A percentile compares a stretch with the other conserved stretches of the same genome.
These are phyloP conservation scores for Neurospora cerealis DNA, from an alignment of 495 filamentous ascomycete genomes.

Conservation along the genomic window DNA sequence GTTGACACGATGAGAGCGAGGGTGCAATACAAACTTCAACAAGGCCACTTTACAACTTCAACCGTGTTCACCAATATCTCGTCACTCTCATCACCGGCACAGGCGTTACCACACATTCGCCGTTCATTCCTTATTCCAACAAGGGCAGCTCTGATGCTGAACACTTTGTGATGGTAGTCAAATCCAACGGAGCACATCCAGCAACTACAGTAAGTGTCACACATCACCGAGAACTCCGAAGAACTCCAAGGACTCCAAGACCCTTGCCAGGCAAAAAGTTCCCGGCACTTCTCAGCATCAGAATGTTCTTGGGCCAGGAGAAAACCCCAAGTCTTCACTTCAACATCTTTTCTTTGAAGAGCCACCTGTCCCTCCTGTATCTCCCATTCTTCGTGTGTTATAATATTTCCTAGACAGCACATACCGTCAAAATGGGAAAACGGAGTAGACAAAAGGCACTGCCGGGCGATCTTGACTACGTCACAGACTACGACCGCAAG, in stretches of 20 bases:
- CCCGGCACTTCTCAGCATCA: not conserved
- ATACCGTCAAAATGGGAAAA: not conserved
- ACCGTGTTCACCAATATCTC: not conserved
- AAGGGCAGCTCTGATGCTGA: not conserved
- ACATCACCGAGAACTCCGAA: not conserved
- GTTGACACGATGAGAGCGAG: not conserved
- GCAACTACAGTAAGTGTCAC: not conserved
- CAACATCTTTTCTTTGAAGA: not conserved
- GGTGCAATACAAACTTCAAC: not conserved
- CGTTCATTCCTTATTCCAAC: not conserved
- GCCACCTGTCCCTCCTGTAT: not conserved
- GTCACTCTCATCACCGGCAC: not conserved
- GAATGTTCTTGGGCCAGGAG: not conserved
- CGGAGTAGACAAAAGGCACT: not conserved
- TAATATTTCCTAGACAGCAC: not conserved
- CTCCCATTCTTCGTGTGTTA: not conserved
- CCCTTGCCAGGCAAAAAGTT: not conserved
- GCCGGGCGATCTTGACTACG: not conserved
- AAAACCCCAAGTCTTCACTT: not conserved
- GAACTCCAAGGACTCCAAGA: not conserved
- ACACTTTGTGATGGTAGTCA: not conserved
- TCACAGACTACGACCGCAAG: not conserved
- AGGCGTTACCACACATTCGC: not conserved
- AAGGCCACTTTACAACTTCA: not conserved
- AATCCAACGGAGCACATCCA: not conserved